A percentile compares a stretch with the other conserved stretches of the same genome.
phyloP scores from a whole-genome alignment of 106 monocot genomes.

The Ottelia alismoides region DNA sequence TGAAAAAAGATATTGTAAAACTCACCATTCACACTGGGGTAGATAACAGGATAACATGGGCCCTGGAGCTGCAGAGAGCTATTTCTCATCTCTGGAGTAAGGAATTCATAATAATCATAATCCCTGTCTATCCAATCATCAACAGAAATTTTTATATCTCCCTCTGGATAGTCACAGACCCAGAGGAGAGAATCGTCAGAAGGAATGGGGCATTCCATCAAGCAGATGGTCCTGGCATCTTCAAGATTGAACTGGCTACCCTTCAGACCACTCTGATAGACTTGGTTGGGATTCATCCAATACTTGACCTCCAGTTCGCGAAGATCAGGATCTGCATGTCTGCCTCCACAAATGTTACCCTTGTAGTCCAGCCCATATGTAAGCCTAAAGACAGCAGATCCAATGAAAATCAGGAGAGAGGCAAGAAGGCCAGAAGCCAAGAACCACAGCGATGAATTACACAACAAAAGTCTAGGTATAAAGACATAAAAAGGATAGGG shows the following conservation, averaged over 20 bases:
- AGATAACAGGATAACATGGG: conserved; percentile 94
- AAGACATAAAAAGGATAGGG: too few relatives aligned
- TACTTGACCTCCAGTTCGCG: conserved; percentile 65
- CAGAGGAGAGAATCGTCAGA: conserved; percentile 82
- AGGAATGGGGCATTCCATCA: conserved; percentile 80
- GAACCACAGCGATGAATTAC: background rate
- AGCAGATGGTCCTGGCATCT: conserved; percentile 57
- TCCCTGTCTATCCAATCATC: conserved; percentile 97
- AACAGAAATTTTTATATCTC: conserved; percentile 69
- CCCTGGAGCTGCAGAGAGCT: conserved; percentile 96
- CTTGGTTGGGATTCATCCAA: conserved; percentile 82
- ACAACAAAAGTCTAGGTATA: too few relatives aligned
- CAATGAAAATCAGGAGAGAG: too few relatives aligned
- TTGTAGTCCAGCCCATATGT: conserved; percentile 94
- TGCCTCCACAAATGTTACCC: conserved; percentile 89
- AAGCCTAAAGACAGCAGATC: conserved; percentile 30
- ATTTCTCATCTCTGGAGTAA: conserved; percentile 92
- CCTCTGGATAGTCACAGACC: conserved; percentile 97
- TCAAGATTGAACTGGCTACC: conserved; percentile 38
- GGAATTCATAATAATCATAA: conserved; percentile 97
- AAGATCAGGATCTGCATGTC: conserved; percentile 60
- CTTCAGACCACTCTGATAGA: conserved; percentile 64
- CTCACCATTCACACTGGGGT: conserved; percentile 93
- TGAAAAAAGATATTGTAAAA: too few relatives aligned
- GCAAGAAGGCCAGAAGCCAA: background rate